Conservation (phyloP, 768 basidiomycete species). For the Trametes villosa region DNA sequence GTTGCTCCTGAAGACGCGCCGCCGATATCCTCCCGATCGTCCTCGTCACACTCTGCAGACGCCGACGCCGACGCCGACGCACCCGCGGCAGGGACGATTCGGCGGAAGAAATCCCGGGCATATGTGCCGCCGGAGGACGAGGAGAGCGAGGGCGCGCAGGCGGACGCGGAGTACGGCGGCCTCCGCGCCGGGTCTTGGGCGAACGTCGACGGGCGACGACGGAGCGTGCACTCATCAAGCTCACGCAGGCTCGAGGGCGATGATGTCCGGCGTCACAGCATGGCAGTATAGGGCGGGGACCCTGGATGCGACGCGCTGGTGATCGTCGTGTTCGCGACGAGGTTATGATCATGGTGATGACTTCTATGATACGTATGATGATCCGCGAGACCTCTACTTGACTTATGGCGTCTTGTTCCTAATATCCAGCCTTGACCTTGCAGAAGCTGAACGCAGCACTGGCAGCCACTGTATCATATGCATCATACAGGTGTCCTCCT, state of each 20-base stretch:
- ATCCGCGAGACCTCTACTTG: constrained; percentile 20
- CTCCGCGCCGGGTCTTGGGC: constrained; percentile 45
- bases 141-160: constrained; percentile 72
- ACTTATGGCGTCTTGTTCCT: constrained; percentile 11
- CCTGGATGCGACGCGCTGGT: constrained; percentile 13
- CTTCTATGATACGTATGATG: constrained; percentile 20
- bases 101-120: constrained; percentile 59
- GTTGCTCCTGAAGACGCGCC: constrained; percentile 27
- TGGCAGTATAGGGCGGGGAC: constrained; percentile 51
- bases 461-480: constrained; percentile 23
- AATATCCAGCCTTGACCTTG: constrained; percentile 10
- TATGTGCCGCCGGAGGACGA: constrained; percentile 54
- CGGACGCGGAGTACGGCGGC: constrained; percentile 65
- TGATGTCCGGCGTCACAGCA: constrained; percentile 67
- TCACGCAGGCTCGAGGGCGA: constrained; percentile 45
- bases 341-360: constrained; percentile 23
- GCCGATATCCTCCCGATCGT: constrained; percentile 23
- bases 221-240: constrained; percentile 37
- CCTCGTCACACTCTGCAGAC: constrained; percentile 21
- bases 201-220: constrained; percentile 61
- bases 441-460: not conserved
- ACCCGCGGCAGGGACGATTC: constrained; percentile 34
- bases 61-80: constrained; percentile 14
- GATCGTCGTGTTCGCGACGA: constrained; percentile 8
- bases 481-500: constrained; percentile 14